phyloP scores from a whole-genome alignment of 495 filamentous ascomycete genomes.

The Hyphodiscus hymeniophilus region DNA sequence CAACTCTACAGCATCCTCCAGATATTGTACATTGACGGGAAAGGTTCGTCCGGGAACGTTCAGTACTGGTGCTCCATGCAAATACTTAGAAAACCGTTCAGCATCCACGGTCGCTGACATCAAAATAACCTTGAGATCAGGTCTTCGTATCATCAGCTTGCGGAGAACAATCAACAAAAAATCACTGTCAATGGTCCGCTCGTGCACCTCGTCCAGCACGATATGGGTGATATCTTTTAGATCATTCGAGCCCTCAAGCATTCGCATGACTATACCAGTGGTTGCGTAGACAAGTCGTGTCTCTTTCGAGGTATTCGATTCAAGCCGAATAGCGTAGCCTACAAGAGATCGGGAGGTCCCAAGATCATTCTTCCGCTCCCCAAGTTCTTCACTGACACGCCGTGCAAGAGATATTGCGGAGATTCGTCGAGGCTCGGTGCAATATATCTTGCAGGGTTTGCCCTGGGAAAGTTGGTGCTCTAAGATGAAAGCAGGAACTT shows the following conservation, averaged over 20 bases:
- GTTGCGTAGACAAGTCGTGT: slow-evolving; percentile 84
- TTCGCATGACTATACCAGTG: slow-evolving; percentile 88
- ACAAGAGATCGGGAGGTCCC: slow-evolving; percentile 78
- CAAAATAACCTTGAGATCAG: slow-evolving; percentile 52
- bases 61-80: slow-evolving; percentile 74
- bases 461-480: slow-evolving; percentile 79
- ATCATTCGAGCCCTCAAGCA: slow-evolving; percentile 83
- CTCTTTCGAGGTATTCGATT: slow-evolving; percentile 70
- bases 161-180: slow-evolving; percentile 87
- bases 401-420: slow-evolving; percentile 89
- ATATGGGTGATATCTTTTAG: slow-evolving; percentile 85
- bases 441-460: slow-evolving; percentile 82
- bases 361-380: slow-evolving; percentile 71
- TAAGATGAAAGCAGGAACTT: slow-evolving; percentile 85
- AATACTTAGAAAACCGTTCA: slow-evolving; percentile 79
- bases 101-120: slow-evolving; percentile 98
- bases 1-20: slow-evolving; percentile 84
- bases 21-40: slow-evolving; percentile 76
- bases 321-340: slow-evolving; percentile 88
- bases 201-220: slow-evolving; percentile 91
- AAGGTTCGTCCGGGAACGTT: slow-evolving; percentile 90
- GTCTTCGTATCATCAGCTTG: slow-evolving; percentile 57
- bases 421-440: slow-evolving; percentile 92
- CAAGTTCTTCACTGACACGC: slow-evolving; percentile 89
- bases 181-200: slow-evolving; percentile 90